These are phyloP conservation scores for Saccharomyces uvarum DNA, from an alignment of 1,139 yeast genomes.

Conservation along the genomic window DNA sequence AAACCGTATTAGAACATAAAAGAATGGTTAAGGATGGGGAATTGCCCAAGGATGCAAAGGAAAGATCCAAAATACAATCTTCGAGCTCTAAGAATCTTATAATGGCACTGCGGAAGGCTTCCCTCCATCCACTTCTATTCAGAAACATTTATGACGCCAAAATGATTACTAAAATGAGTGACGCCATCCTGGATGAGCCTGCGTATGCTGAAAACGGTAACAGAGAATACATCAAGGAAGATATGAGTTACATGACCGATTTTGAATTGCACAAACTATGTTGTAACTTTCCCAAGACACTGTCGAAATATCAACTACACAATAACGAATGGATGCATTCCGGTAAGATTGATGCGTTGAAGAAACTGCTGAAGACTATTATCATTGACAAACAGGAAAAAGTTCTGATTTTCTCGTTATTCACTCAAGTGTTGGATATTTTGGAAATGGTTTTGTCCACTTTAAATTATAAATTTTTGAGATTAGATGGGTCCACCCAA, in stretches of 20 bases:
- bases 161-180: conserved; percentile 58
- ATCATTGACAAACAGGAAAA: conserved; percentile 58
- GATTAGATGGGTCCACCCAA: conserved; percentile 89
- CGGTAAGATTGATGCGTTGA: conserved; percentile 63
- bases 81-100: conserved; percentile 46
- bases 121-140: conserved; percentile 67
- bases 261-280: conserved; percentile 76
- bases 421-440: conserved; percentile 86
- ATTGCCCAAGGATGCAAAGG: conserved; percentile 30
- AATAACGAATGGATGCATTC: conserved; percentile 59
- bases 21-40: conserved; percentile 38
- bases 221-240: conserved; percentile 68
- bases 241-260: conserved; percentile 95
- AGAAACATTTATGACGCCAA: conserved; percentile 52
- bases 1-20: conserved; percentile 45
- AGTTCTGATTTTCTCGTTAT: conserved; percentile 76
- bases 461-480: conserved; percentile 60
- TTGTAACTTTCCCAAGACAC: conserved; percentile 58
- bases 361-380: conserved; percentile 51
- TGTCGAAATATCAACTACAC: conserved; percentile 47
- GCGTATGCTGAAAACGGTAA: conserved; percentile 68
- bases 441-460: conserved; percentile 67
- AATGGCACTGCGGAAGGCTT: conserved; percentile 67
- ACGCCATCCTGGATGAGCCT: conserved; percentile 71
- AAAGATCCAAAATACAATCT: conserved; percentile 29